Percentiles rank a stretch among this genome's conserved stretches.
phyloP scores from a whole-genome alignment of 2,329 filamentous ascomycete genomes.

The Penicillium sp. region DNA sequence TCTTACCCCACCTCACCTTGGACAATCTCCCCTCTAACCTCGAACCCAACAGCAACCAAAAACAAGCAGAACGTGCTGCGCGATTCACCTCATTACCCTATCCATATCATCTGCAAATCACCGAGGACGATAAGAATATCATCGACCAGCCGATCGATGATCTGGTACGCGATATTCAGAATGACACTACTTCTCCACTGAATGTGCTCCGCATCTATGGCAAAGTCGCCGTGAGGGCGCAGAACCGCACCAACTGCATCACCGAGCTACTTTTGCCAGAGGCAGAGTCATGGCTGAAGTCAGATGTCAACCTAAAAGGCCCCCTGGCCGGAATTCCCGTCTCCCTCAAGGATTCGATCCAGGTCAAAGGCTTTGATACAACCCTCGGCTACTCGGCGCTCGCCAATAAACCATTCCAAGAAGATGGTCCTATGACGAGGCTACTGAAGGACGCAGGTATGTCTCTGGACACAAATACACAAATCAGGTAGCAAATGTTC shows the following conservation, averaged over 20 bases:
- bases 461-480: not conserved
- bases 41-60: constrained; percentile 64
- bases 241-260: constrained; percentile 84
- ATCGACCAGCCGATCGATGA: constrained; percentile 75
- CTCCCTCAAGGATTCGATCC: constrained; percentile 77
- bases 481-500: too few species aligned
- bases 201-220: constrained; percentile 84
- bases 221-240: constrained; percentile 82
- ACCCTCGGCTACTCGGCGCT: constrained; percentile 79
- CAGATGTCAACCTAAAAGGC: constrained; percentile 72
- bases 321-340: constrained; percentile 86
- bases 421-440: constrained; percentile 74
- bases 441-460: constrained; percentile 79
- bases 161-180: constrained; percentile 77
- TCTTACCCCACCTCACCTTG: not conserved
- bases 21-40: not conserved
- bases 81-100: constrained; percentile 70
- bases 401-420: constrained; percentile 65
- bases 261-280: constrained; percentile 83
- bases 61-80: constrained; percentile 74
- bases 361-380: constrained; percentile 80
- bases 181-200: constrained; percentile 65
- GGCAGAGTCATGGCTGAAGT: constrained; percentile 72
- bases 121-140: constrained; percentile 66
- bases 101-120: constrained; percentile 69